phyloP scores from a whole-genome alignment of 495 filamentous ascomycete genomes.

The Rusavskia elegans region DNA sequence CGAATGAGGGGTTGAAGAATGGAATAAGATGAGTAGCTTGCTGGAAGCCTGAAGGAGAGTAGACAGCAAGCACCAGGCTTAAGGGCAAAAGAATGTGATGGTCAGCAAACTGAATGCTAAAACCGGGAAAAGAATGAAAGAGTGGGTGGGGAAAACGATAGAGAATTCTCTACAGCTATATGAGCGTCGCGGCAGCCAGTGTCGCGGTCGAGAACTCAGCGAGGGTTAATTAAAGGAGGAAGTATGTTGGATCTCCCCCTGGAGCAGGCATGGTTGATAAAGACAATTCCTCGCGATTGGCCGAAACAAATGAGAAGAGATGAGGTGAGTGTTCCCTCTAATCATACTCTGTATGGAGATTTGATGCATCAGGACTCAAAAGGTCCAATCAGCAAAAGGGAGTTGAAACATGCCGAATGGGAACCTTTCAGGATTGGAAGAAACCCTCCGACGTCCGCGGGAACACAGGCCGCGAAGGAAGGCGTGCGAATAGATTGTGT shows the following conservation, averaged over 20 bases:
- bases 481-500: neutral
- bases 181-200: neutral
- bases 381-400: neutral
- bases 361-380: neutral
- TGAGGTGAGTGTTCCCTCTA: neutral
- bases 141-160: neutral
- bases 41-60: neutral
- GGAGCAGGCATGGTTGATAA: neutral
- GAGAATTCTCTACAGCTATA: neutral
- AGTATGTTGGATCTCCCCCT: neutral
- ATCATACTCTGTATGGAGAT: no score
- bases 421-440: neutral
- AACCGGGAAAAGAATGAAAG: neutral
- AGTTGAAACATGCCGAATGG: neutral
- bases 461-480: neutral
- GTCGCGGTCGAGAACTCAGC: neutral
- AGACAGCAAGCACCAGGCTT: neutral
- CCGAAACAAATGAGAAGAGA: neutral
- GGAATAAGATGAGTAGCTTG: neutral
- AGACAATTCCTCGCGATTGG: neutral
- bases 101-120: neutral
- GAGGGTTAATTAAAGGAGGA: neutral
- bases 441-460: neutral
- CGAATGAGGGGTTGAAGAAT: neutral
- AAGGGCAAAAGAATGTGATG: neutral